These are phyloP conservation scores for Epichloe coenophiala DNA, from an alignment of 2,329 filamentous ascomycete genomes.

Conservation along the genomic window DNA sequence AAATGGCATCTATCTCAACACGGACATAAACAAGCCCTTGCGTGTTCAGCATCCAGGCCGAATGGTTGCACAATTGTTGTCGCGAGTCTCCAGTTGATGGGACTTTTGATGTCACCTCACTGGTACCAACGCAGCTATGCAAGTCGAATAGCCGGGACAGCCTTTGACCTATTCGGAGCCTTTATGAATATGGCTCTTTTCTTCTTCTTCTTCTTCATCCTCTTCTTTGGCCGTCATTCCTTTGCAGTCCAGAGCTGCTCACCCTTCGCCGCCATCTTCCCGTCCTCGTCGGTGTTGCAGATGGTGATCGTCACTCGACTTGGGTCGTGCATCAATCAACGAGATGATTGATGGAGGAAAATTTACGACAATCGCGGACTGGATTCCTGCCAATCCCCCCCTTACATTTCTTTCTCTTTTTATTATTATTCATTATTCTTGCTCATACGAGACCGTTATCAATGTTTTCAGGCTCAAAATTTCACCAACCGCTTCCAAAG, in stretches of 20 bases:
- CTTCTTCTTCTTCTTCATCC: background rate
- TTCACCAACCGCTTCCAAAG: background rate
- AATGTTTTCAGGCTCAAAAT: background rate
- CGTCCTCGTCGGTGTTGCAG: background rate
- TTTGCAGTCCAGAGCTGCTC: background rate
- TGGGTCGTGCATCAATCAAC: background rate
- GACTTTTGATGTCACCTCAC: conserved; percentile 2
- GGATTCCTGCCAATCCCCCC: background rate
- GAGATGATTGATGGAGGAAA: background rate
- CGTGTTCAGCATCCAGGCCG: background rate
- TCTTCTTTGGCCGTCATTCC: background rate
- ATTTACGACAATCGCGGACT: background rate
- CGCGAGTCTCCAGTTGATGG: conserved; percentile 1
- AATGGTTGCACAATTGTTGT: conserved; percentile 1
- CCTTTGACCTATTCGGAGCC: background rate
- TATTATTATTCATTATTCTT: background rate
- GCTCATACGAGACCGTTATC: background rate
- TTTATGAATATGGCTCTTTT: background rate
- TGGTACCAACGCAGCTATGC: background rate
- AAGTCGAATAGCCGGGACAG: background rate
- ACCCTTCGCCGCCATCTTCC: background rate
- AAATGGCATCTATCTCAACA: background rate
- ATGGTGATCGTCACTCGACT: background rate
- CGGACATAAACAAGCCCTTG: conserved; percentile 1
- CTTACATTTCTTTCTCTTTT: background rate